A percentile compares a stretch with the other conserved stretches of the same genome.
Conservation (phyloP, 164 flowering plant genomes). For the Nelumbo lutea region DNA sequence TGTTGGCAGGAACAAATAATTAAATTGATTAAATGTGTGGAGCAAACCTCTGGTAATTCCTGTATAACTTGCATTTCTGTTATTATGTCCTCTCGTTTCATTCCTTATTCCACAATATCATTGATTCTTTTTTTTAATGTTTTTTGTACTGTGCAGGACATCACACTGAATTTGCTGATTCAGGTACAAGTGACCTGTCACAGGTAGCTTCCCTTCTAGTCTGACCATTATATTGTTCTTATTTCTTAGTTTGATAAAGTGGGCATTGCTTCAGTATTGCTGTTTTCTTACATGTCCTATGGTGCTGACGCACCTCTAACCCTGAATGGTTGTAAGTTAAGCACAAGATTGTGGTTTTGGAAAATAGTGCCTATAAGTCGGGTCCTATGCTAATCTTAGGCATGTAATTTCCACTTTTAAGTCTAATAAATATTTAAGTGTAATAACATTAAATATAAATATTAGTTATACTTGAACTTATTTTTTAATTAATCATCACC, state of each 20-base stretch:
- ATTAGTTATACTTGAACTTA: no score
- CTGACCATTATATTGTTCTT: not conserved
- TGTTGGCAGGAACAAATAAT: constrained; percentile 50
- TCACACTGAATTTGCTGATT: constrained; percentile 23
- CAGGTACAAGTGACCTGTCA: constrained; percentile 18
- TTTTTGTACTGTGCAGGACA: constrained; percentile 23
- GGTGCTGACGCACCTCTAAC: no score
- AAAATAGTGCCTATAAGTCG: no score
- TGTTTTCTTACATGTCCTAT: not conserved
- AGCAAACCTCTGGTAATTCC: constrained; percentile 44
- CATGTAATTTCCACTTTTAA: no score
- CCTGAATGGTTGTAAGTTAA: no score
- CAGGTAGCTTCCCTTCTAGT: constrained; percentile 28
- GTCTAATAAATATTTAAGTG: no score
- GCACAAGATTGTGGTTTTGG: no score
- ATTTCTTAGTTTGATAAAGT: not conserved
- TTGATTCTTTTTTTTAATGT: not conserved
- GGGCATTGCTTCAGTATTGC: not conserved
- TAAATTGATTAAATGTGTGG: constrained; percentile 41
- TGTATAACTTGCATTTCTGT: not conserved
- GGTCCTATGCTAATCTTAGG: not conserved
- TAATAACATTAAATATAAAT: no score
- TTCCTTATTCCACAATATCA: not conserved
- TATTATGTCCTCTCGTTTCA: not conserved
- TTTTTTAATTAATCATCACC: no score